A percentile compares a stretch with the other conserved stretches of the same genome.
These are phyloP conservation scores for Dysphania ambrosioides DNA, from an alignment of 148 eudicot genomes.

Conservation along the genomic window DNA sequence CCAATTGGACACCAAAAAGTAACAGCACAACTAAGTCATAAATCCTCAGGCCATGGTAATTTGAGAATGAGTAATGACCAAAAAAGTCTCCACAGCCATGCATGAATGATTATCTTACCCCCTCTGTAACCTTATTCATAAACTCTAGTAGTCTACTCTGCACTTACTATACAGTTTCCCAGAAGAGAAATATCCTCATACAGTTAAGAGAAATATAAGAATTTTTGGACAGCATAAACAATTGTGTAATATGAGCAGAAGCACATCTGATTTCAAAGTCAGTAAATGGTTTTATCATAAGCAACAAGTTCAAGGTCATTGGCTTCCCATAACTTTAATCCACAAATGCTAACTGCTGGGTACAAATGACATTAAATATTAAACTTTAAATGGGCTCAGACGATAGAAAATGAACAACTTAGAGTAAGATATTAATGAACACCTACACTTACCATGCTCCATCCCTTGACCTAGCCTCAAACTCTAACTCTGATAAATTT, in stretches of 20 bases:
- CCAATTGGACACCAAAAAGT: neutral
- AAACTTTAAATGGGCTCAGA: constrained; percentile 15
- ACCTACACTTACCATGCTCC: constrained; percentile 68
- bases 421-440: too few species aligned
- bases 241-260: neutral
- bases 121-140: neutral
- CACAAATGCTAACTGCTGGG: too few species aligned
- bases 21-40: too few species aligned
- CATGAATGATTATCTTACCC: neutral
- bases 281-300: neutral
- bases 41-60: too few species aligned
- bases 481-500: too few species aligned
- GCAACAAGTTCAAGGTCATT: neutral
- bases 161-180: neutral
- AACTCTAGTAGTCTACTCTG: neutral
- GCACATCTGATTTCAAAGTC: neutral
- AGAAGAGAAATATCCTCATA: neutral
- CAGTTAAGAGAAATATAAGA: neutral
- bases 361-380: too few species aligned
- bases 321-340: too few species aligned
- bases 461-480: constrained; percentile 79
- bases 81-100: neutral
- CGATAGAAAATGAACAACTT: too few species aligned
- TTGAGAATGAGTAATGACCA: neutral
- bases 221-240: neutral